A percentile compares a stretch with the other conserved stretches of the same genome.
Evolutionary conservation across 108 stramenopile species (phyloP).

Genomic region (Cylindrotheca fusiformis): DNA sequence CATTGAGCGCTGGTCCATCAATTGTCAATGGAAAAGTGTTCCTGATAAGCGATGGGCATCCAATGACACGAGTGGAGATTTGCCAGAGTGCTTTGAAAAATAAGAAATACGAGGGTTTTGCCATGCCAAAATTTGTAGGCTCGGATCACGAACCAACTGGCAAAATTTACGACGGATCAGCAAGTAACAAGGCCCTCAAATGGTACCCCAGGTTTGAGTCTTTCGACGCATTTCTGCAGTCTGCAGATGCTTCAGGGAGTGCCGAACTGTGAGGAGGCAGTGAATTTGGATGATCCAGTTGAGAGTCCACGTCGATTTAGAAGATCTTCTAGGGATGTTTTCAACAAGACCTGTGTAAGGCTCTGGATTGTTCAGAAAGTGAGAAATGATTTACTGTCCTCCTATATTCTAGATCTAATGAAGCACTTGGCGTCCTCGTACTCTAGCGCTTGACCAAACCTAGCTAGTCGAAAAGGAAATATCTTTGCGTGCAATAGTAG

Average conservation of each 20-base stretch:
- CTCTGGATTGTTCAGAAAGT: no score
- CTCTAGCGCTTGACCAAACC: no score
- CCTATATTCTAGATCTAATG: no score
- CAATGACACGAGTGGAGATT: conserved; percentile 68
- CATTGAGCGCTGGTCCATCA: conserved; percentile 36
- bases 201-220: conserved; percentile 77
- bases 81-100: conserved; percentile 77
- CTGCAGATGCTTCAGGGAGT: neutral
- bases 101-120: conserved; percentile 33
- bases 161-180: conserved; percentile 80
- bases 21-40: conserved; percentile 50
- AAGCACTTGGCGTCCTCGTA: no score
- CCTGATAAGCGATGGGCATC: conserved; percentile 84
- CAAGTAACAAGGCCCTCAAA: conserved; percentile 57
- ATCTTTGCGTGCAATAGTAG: no score
- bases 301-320: no score
- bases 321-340: no score
- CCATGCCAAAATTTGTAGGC: conserved; percentile 69
- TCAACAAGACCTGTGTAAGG: no score
- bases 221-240: conserved; percentile 77
- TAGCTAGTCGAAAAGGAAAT: no score
- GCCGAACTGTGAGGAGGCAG: no score
- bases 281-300: no score
- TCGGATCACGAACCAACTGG: conserved; percentile 48
- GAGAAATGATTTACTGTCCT: no score